These are phyloP conservation scores for Calonectria crousiana DNA, from an alignment of 2,329 filamentous ascomycete species.

Conservation along the genomic window DNA sequence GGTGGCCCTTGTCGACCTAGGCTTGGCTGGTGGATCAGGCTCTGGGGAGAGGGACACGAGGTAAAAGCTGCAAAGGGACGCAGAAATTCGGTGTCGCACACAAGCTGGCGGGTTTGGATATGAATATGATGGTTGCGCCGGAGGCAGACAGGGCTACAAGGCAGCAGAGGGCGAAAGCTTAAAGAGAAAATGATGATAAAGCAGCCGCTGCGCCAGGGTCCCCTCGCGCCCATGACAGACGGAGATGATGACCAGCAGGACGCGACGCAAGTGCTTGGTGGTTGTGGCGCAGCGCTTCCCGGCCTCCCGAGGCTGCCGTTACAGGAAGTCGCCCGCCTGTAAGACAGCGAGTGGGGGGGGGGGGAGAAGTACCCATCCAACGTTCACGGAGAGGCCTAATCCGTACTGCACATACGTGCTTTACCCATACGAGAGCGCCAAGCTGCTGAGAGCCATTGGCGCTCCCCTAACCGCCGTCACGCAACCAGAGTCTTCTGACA, in stretches of 20 bases:
- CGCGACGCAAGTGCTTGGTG: constrained; percentile 21
- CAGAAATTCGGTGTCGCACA: not conserved
- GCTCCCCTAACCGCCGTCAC: not conserved
- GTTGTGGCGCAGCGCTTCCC: constrained; percentile 29
- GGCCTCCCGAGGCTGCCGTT: constrained; percentile 14
- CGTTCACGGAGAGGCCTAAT: not conserved
- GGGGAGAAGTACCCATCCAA: not conserved
- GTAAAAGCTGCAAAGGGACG: not conserved
- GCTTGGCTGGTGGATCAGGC: constrained; percentile 6
- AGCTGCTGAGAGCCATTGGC: not conserved
- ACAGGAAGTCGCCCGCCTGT: not conserved
- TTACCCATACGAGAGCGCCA: not conserved
- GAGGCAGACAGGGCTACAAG: not conserved
- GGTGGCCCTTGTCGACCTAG: constrained; percentile 1
- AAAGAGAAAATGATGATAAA: constrained; percentile 10
- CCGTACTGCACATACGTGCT: not conserved
- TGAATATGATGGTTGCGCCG: not conserved
- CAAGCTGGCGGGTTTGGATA: not conserved
- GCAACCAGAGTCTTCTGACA: constrained; percentile 1
- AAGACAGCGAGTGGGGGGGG: not conserved
- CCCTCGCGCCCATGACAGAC: constrained; percentile 8
- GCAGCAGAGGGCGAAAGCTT: not conserved
- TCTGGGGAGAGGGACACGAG: not conserved
- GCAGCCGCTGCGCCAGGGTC: not conserved
- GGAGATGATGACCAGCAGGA: constrained; percentile 18